These are phyloP conservation scores for Solanum tarijense DNA, from an alignment of 257 asterid genomes.

Conservation along the genomic window DNA sequence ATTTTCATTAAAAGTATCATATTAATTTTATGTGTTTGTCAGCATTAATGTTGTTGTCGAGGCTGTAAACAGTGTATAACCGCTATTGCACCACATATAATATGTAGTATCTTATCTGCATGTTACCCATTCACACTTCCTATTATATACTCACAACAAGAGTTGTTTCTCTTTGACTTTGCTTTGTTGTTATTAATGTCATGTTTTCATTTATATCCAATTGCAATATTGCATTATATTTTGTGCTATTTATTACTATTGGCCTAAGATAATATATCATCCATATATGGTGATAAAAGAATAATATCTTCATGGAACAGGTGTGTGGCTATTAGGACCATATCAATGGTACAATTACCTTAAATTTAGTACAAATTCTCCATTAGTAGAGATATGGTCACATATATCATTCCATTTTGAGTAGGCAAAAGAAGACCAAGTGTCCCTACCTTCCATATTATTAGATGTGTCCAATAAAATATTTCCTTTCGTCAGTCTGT, in stretches of 20 bases:
- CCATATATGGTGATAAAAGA: neutral
- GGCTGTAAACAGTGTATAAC: neutral
- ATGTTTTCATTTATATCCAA: neutral
- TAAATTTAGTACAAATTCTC: neutral
- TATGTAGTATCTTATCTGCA: neutral
- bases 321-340: constrained; percentile 3
- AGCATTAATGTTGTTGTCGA: neutral
- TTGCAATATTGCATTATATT: neutral
- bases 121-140: neutral
- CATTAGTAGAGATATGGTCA: constrained; percentile 3
- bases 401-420: constrained; percentile 17
- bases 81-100: neutral
- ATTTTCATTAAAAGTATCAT: neutral
- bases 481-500: rapidly evolving
- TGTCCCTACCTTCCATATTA: neutral
- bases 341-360: neutral
- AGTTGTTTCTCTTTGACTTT: neutral
- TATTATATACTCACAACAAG: neutral
- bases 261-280: neutral
- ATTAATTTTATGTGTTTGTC: neutral
- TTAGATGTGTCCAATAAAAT: neutral
- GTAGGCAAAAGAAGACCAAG: neutral
- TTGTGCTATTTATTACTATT: neutral
- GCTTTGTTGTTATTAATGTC: neutral
- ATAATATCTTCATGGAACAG: neutral